Conservation (phyloP, 1,284 basidiomycete genomes). For the Cystobasidium pallidum region DNA sequence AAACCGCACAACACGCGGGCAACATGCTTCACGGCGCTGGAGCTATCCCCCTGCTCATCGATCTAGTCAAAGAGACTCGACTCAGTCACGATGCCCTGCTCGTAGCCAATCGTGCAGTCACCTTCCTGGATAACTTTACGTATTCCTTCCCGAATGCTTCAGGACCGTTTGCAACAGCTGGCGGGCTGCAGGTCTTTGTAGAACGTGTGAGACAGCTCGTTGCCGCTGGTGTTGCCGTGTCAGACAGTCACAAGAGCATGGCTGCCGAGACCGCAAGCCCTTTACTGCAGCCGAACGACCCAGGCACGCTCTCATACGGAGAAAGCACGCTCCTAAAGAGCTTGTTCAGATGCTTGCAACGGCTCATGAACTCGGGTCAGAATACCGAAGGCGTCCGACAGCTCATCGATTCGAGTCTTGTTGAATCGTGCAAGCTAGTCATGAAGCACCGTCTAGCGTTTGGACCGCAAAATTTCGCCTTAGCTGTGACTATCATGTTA, state of each 20-base stretch:
- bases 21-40: conserved; percentile 98
- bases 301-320: conserved; percentile 17
- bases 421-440: conserved; percentile 84
- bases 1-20: conserved; percentile 78
- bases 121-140: conserved; percentile 87
- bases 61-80: conserved; percentile 69
- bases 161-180: conserved; percentile 79
- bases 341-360: conserved; percentile 87
- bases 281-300: conserved; percentile 9
- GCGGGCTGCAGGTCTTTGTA: conserved; percentile 83
- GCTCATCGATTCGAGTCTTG: conserved; percentile 85
- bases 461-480: conserved; percentile 80
- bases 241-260: conserved; percentile 66
- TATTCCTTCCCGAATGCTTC: conserved; percentile 89
- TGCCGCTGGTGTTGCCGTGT: conserved; percentile 14
- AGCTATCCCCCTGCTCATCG: conserved; percentile 82
- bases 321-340: conserved; percentile 70
- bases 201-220: conserved; percentile 73
- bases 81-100: conserved; percentile 1
- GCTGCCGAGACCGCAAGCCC: conserved; percentile 61
- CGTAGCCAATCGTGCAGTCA: conserved; percentile 75
- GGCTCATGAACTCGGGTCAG: conserved; percentile 95
- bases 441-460: conserved; percentile 81
- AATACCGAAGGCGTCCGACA: conserved; percentile 86
- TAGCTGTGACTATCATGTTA: conserved; percentile 95